phyloP scores from a whole-genome alignment of 164 flowering plant genomes.

The Berberis thunbergii region DNA sequence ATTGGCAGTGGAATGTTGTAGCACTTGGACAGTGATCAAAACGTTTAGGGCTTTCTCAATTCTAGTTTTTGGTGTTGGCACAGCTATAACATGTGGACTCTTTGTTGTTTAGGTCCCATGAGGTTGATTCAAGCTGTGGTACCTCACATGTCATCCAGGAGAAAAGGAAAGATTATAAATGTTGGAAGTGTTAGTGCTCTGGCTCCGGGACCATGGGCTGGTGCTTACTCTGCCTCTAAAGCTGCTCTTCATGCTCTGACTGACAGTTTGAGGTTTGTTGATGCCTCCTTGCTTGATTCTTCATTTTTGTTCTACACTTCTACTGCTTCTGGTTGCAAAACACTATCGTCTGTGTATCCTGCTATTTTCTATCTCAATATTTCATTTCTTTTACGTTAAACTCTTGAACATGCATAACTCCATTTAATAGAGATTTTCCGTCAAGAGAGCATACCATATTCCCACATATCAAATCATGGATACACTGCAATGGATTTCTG shows the following conservation, averaged over 20 bases:
- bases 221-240: slow-evolving; percentile 76
- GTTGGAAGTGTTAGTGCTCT: slow-evolving; percentile 49
- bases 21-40: too few species aligned
- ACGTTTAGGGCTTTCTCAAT: too few species aligned
- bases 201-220: slow-evolving; percentile 86
- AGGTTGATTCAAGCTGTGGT: slow-evolving; percentile 59
- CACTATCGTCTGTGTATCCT: neutral
- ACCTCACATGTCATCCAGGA: slow-evolving; percentile 80
- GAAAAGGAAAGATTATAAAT: slow-evolving; percentile 72
- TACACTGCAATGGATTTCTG: too few species aligned
- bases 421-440: too few species aligned
- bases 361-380: neutral
- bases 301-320: too few species aligned
- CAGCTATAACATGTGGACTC: neutral
- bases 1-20: too few species aligned
- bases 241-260: slow-evolving; percentile 76
- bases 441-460: too few species aligned
- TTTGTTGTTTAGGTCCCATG: slow-evolving; percentile 45
- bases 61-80: neutral
- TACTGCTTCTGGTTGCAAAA: neutral
- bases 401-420: too few species aligned
- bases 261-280: slow-evolving; percentile 62
- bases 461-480: too few species aligned
- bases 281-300: too few species aligned
- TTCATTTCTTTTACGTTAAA: too few species aligned